phyloP scores from a whole-genome alignment of 306 rosid species.

The Citrullus amarus region DNA sequence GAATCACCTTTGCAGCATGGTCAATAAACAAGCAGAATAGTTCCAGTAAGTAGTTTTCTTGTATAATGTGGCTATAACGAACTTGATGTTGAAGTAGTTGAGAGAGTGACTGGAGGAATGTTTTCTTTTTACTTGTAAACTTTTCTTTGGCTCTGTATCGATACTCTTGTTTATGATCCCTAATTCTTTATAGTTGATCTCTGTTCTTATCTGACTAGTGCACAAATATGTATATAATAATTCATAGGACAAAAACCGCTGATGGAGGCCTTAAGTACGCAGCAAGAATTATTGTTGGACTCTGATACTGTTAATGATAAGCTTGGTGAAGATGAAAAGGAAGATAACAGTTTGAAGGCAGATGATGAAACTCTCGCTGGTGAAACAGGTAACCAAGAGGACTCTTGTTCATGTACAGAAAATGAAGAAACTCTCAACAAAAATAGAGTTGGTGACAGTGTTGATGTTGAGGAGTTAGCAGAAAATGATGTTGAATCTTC shows the following conservation, averaged over 20 bases:
- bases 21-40: slow-evolving; percentile 40
- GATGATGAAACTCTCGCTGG: slow-evolving; percentile 31
- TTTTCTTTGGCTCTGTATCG: background rate
- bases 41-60: slow-evolving; percentile 41
- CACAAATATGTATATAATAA: background rate
- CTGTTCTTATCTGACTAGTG: background rate
- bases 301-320: slow-evolving; percentile 35
- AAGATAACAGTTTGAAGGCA: slow-evolving; percentile 12
- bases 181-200: background rate
- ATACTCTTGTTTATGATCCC: background rate
- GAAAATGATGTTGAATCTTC: slow-evolving; percentile 28
- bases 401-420: slow-evolving; percentile 39
- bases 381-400: slow-evolving; percentile 34
- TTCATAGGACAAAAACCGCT: slow-evolving; percentile 40
- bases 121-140: background rate
- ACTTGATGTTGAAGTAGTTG: background rate
- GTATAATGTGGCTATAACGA: background rate
- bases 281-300: slow-evolving; percentile 47
- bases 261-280: slow-evolving; percentile 60
- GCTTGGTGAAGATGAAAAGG: slow-evolving; percentile 19
- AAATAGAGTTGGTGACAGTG: slow-evolving; percentile 37
- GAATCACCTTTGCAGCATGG: slow-evolving; percentile 56
- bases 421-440: slow-evolving; percentile 28
- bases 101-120: background rate
- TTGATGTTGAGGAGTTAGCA: slow-evolving; percentile 15